Evolutionary conservation across 2,329 filamentous ascomycete genomes (phyloP).

Genomic region (Microcyclospora pomicola): DNA sequence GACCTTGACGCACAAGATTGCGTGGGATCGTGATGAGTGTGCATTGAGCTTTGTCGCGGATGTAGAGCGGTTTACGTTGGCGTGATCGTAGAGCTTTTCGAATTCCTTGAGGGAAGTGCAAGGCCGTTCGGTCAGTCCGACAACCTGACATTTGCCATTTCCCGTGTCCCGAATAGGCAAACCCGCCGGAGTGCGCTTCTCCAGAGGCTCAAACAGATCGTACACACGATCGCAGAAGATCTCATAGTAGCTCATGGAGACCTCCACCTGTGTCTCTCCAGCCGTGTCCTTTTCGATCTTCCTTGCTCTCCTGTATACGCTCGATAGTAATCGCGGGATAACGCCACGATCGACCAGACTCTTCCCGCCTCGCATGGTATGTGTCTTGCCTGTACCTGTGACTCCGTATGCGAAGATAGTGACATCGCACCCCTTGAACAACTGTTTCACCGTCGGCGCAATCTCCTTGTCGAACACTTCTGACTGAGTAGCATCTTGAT

Average conservation of each 20-base stretch:
- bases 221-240: slow-evolving; percentile 97
- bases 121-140: slow-evolving; percentile 69
- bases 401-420: slow-evolving; percentile 94
- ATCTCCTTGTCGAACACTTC: slow-evolving; percentile 81
- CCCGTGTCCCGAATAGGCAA: slow-evolving; percentile 75
- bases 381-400: slow-evolving; percentile 94
- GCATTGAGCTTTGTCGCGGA: slow-evolving; percentile 95
- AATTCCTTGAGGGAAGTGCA: slow-evolving; percentile 80
- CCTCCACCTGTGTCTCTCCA: slow-evolving; percentile 54
- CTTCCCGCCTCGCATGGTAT: slow-evolving; percentile 63
- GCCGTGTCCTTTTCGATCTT: slow-evolving; percentile 37
- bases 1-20: slow-evolving; percentile 81
- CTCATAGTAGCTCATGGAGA: slow-evolving; percentile 65
- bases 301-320: slow-evolving; percentile 56
- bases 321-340: slow-evolving; percentile 43
- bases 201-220: slow-evolving; percentile 71
- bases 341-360: slow-evolving; percentile 51
- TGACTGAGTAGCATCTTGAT: slow-evolving; percentile 65
- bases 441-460: slow-evolving; percentile 75
- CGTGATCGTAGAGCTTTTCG: slow-evolving; percentile 72
- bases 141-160: slow-evolving; percentile 88
- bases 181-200: slow-evolving; percentile 79
- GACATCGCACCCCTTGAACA: slow-evolving; percentile 97
- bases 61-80: slow-evolving; percentile 77
- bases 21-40: slow-evolving; percentile 92